Evolutionary conservation across 2,329 filamentous ascomycete species (phyloP).

Genomic region (Colletotrichum australisinense): DNA sequence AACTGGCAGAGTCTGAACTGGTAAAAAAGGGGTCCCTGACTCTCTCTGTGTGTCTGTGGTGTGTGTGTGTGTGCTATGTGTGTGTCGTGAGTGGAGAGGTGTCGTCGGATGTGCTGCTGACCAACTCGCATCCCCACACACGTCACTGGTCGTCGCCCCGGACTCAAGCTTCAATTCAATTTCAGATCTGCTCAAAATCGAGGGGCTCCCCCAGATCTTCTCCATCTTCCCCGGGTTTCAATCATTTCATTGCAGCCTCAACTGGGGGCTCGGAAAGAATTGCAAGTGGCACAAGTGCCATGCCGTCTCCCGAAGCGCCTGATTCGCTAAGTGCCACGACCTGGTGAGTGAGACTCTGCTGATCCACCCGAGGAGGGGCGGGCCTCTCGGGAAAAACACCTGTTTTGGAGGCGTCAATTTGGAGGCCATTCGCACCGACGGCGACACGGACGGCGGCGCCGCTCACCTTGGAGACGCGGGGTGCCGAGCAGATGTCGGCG

Average conservation of each 20-base stretch:
- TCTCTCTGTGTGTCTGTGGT: not conserved
- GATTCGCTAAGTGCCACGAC: slow-evolving; percentile 38
- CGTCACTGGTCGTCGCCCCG: slow-evolving; percentile 22
- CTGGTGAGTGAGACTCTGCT: slow-evolving; percentile 34
- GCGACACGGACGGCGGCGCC: not conserved
- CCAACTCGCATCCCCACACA: slow-evolving; percentile 25
- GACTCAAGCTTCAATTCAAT: slow-evolving; percentile 25
- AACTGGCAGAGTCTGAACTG: not conserved
- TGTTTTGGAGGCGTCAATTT: slow-evolving; percentile 15
- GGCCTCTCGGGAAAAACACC: slow-evolving; percentile 32
- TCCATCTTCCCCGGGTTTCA: slow-evolving; percentile 36
- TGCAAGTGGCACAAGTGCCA: slow-evolving; percentile 25
- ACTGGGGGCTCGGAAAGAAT: slow-evolving; percentile 33
- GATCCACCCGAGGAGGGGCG: slow-evolving; percentile 24
- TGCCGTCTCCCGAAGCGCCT: slow-evolving; percentile 36
- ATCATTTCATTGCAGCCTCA: slow-evolving; percentile 22
- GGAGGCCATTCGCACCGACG: slow-evolving; percentile 23
- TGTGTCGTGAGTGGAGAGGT: slow-evolving; percentile 11
- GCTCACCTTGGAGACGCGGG: slow-evolving; percentile 33
- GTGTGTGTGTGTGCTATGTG: not conserved
- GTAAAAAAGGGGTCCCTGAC: not conserved
- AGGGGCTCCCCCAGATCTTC: slow-evolving; percentile 36
- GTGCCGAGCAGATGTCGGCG: not conserved
- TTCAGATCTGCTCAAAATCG: slow-evolving; percentile 35
- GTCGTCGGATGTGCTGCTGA: slow-evolving; percentile 28